Evolutionary conservation across 306 rosid species (phyloP), one percentile per base, ranked within the genome.

Genomic region (Quillaja saponaria): DNA sequence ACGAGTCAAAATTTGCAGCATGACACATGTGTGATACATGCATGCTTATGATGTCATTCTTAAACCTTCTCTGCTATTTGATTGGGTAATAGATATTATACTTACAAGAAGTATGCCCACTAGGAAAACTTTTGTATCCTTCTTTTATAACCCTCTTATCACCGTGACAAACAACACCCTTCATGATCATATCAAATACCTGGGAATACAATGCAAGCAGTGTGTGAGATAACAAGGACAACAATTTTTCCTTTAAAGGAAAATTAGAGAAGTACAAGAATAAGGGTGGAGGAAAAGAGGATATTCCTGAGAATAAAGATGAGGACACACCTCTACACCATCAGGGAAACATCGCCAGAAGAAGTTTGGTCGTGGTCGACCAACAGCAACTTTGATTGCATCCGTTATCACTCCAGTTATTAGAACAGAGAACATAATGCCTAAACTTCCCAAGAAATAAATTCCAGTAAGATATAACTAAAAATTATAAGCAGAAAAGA

Each of bases 101-200:
- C 79, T 65, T 67, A 81, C 86, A 62, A 42, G 86, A 81, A 74
- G 86, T 67, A 68, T 78, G 87, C 0, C 87, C 87, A 28, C 83
- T 81, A 13, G 86, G 86, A 71, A 81, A 81, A 41, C 86, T 81
- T 67, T 81, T 81, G 52, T 78, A 71, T 34, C 86, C 83, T 81
- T 81, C 86, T 68, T 60, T 81, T 71, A 81, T 67, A 25, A 63
- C 31, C 0, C 10, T 15, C 13, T 31, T 34, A 12, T 61, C 50
- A 39, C 86, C 86, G 8, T 6, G 31, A 51, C 86, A 81, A 18
- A 75, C 0, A 64, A 75, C 79, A 67, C 74, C 69, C 38, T 68
- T 72, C 11, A 34, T 39, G 35, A 60, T 37, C 0, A 41, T 55
- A 49, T 81, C 74, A 71, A 48, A 81, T 35, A 44, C 41, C 86